A percentile compares a stretch with the other conserved stretches of the same genome.
Evolutionary conservation across 768 basidiomycete species (phyloP).

Genomic region (Boletus pseudopeckii): DNA sequence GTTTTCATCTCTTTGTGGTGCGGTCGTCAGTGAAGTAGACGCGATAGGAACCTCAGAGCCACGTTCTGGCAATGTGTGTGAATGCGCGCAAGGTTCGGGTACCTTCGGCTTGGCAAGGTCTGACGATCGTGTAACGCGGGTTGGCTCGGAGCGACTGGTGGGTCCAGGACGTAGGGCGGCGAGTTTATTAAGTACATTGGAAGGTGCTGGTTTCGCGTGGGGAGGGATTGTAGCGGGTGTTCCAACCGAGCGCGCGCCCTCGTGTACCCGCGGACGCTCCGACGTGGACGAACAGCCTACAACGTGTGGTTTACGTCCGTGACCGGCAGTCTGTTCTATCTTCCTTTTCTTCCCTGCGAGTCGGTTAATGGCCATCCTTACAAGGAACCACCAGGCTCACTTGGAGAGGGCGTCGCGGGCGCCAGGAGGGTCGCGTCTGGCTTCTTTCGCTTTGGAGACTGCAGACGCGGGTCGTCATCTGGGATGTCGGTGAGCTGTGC

Average conservation of each 20-base stretch:
- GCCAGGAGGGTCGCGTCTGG: constrained; percentile 38
- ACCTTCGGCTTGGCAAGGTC: constrained; percentile 19
- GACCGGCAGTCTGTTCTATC: constrained; percentile 28
- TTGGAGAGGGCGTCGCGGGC: constrained; percentile 62
- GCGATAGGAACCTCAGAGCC: not conserved
- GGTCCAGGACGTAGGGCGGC: constrained; percentile 33
- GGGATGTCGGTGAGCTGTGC: constrained; percentile 47
- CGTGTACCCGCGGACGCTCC: constrained; percentile 13
- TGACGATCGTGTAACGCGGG: constrained; percentile 31
- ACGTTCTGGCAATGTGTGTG: constrained; percentile 6
- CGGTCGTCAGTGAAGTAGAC: constrained; percentile 2
- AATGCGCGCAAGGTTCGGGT: constrained; percentile 2
- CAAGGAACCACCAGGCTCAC: constrained; percentile 37
- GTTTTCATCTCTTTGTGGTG: constrained; percentile 48
- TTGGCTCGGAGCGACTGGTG: constrained; percentile 14
- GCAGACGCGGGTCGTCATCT: constrained; percentile 18
- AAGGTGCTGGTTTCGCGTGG: constrained; percentile 42
- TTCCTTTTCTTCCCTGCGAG: constrained; percentile 43
- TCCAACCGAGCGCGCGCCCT: constrained; percentile 8
- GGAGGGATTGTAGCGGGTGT: constrained; percentile 1
- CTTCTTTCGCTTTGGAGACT: constrained; percentile 50
- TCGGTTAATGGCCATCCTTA: not conserved
- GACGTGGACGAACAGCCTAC: constrained; percentile 7
- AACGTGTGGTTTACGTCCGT: constrained; percentile 19
- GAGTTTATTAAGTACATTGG: constrained; percentile 52